These are phyloP conservation scores for Linnemannia zychae DNA, from an alignment of 192 early-diverging fungal species.

Conservation along the genomic window DNA sequence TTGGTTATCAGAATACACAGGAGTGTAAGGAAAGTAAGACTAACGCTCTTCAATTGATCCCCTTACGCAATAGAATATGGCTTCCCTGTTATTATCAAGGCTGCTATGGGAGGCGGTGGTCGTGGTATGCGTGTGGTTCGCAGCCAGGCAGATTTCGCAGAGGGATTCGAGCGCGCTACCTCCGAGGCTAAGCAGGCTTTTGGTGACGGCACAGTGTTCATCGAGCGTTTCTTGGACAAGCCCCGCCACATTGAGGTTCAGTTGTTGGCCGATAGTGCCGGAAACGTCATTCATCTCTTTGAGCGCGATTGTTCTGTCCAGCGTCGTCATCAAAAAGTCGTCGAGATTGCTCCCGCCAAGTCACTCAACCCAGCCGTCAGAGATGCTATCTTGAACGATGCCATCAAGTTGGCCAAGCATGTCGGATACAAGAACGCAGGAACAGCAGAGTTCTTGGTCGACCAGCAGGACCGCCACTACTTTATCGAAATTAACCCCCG, in stretches of 20 bases:
- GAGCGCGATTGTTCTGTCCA: constrained; percentile 99
- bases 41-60: not conserved
- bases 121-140: constrained; percentile 97
- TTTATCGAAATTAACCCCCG: constrained; percentile 99
- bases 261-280: constrained; percentile 86
- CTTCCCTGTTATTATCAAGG: constrained; percentile 97
- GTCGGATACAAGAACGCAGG: constrained; percentile 96
- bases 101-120: constrained; percentile 96
- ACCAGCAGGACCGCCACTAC: constrained; percentile 88
- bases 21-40: too few relatives aligned
- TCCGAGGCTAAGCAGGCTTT: constrained; percentile 94
- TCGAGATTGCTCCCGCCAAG: constrained; percentile 92
- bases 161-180: constrained; percentile 86
- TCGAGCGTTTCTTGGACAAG: constrained; percentile 92
- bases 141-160: constrained; percentile 75
- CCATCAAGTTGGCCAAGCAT: constrained; percentile 89
- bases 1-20: not conserved
- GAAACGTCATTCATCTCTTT: constrained; percentile 91
- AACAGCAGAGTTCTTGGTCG: constrained; percentile 97
- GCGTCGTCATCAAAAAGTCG: constrained; percentile 97
- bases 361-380: constrained; percentile 75
- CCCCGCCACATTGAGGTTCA: constrained; percentile 99
- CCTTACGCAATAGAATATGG: constrained; percentile 77
- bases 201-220: constrained; percentile 96
- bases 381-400: constrained; percentile 88